Evolutionary conservation across 2,329 filamentous ascomycete genomes (phyloP), one percentile per base, ranked within the genome.

Genomic region (Pseudocercospora cruenta): DNA sequence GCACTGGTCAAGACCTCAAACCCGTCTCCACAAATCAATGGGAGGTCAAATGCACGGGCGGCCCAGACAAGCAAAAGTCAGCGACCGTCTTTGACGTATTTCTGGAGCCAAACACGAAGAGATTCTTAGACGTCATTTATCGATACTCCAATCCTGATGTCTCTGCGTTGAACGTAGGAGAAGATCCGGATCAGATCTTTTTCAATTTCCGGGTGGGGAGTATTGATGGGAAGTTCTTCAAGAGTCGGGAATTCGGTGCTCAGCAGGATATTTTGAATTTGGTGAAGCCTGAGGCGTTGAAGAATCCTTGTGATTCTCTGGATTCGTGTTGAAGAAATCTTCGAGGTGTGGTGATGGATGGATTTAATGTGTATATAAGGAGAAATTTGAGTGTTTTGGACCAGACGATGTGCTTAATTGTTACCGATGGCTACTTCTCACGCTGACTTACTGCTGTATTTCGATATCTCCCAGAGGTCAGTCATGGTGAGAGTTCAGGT

Each of bases 61-160:
- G 62, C 1, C 57, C 61, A 49, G 61, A 67, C 58, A 65, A 65
- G 28, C 60, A 63, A 26, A 62, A 64, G 22, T 66, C 63, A 26
- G 61, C 66, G 57, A 67, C 67, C 2, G 63, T 67, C 22, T 69
- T 69, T 45, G 67, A 69, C 28, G 65, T 69, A 51, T 69, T 69
- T 47, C 65, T 67, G 12, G 61, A 67, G 43, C 55, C 63, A 12
- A 58, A 62, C 63, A 69, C 64, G 21, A 66, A 62, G 45, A 63
- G 67, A 24, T 69, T 69, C 61, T 21, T 69, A 43, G 67, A 69
- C 26, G 55, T 69, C 58, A 69, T 69, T 26, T 69, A 69, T 60
- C 61, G 63, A 19, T 69, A 69, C 31, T 65, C 64, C 9, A 69
- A 69, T 58, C 67, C 67, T 16, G 53, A 59, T 26, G 67, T 63